Base-by-base conservation (phyloP, 2,329 filamentous ascomycete species). In the Colletotrichum costaricense region DNA sequence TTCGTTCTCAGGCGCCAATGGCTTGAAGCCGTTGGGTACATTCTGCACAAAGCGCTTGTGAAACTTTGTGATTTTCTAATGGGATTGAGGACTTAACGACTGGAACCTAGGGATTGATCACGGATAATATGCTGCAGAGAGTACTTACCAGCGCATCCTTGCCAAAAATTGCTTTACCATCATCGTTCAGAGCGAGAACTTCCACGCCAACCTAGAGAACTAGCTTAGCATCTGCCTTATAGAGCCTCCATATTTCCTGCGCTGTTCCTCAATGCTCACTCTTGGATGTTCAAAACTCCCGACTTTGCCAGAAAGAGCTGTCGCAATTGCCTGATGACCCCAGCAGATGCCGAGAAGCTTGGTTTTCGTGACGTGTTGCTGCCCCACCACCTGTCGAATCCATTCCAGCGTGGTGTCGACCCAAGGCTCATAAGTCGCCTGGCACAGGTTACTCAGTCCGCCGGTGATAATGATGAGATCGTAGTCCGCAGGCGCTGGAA, bases 401-500 rank as follows among this genome's bases (percentile, higher is more conserved):
- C 70, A 70, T 22, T 65, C 67, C 1, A 70, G 67, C 14, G 67
- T 67, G 46, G 35, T 69, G 26, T 57, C 49, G 22, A 73, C 70
- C 70, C 70, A 73, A 5, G 70, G 70, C 35, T 73, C 70, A 19
- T 42, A 73, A 2, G 67, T 52, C 8, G 60, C 46, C 70, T 70
- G 70, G 49, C 67, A 73, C 22, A 73, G 35, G 56, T 73, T 73
- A 28, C 70, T 66, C 9, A 73, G 67, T 1, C 70, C 70, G 28
- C 70, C 70, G 28, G 67, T 70, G 24, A 73, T 70, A 22, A 73
- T 66, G 26, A 73, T 42, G 46, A 73, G 70, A 42, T 73, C 60
- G 26, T 73, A 73, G 30, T 57, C 22, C 22, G 26, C 60, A 4
- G 70, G 56, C 42, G 65, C 42, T 3, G 70, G 70, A 2, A 73